These are phyloP conservation scores for Echium plantagineum DNA, from an alignment of 257 asterid species.

Conservation along the genomic window DNA sequence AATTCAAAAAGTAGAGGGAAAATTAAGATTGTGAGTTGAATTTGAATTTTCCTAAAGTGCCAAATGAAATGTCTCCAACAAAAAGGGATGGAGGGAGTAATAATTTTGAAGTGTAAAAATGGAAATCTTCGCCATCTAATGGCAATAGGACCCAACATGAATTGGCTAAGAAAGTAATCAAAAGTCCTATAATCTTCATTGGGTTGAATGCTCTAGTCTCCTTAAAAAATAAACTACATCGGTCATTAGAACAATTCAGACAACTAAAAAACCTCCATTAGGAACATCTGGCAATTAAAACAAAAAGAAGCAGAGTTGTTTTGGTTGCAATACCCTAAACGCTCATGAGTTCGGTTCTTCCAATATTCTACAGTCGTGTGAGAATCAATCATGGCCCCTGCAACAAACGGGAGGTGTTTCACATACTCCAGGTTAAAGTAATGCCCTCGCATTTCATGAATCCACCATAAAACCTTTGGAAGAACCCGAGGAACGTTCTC, in stretches of 20 bases:
- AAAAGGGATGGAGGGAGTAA: no score
- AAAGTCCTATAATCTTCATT: background rate
- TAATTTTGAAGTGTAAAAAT: background rate
- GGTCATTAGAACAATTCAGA: background rate
- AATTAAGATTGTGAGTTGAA: no score
- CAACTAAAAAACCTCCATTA: background rate
- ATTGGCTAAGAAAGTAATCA: background rate
- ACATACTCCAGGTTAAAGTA: conserved; percentile 93
- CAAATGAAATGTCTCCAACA: no score
- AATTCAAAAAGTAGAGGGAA: no score
- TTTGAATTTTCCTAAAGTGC: no score
- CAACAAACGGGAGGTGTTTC: conserved; percentile 97
- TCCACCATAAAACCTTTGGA: conserved; percentile 99
- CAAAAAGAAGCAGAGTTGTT: conserved; percentile 5
- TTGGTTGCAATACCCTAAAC: conserved; percentile 43
- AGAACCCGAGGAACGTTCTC: conserved; percentile 62
- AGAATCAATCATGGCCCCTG: conserved; percentile 99
- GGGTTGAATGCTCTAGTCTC: background rate
- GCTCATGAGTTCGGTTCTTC: conserved; percentile 74
- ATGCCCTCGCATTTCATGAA: conserved; percentile 99
- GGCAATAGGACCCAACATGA: background rate
- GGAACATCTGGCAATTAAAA: background rate
- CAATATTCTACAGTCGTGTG: conserved; percentile 83
- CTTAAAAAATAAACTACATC: background rate
- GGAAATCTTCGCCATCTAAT: background rate